Percentiles rank a stretch among this genome's conserved stretches.
phyloP scores from a whole-genome alignment of 2,329 filamentous ascomycete species.

The Arachnomyces sp. region DNA sequence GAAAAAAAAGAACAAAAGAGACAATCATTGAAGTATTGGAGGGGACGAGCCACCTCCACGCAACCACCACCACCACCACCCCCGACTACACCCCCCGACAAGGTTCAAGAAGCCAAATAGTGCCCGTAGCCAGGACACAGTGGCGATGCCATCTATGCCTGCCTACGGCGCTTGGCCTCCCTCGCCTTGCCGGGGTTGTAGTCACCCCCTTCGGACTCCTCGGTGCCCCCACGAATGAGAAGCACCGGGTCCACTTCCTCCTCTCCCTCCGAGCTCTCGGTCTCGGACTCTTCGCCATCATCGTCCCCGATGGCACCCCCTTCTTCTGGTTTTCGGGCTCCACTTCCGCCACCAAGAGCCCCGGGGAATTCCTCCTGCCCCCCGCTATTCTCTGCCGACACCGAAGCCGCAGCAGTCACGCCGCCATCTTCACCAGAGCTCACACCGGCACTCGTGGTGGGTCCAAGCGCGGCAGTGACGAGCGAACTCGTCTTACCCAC shows the following conservation, averaged over 20 bases:
- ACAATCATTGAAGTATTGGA: not conserved
- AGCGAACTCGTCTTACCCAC: slow-evolving; percentile 33
- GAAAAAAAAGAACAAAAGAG: not conserved
- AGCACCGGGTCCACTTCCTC: slow-evolving; percentile 3
- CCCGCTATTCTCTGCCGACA: slow-evolving; percentile 11
- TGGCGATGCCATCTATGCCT: slow-evolving; percentile 3
- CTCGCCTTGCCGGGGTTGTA: slow-evolving; percentile 15
- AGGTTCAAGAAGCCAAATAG: slow-evolving; percentile 1
- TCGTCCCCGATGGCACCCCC: slow-evolving; percentile 8
- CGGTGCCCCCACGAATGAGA: slow-evolving; percentile 20
- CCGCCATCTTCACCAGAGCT: slow-evolving; percentile 15
- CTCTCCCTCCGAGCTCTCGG: no score
- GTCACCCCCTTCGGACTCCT: slow-evolving; percentile 21
- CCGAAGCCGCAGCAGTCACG: not conserved
- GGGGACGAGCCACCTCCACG: not conserved
- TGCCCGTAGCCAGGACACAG: not conserved
- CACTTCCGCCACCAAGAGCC: not conserved
- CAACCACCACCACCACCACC: not conserved
- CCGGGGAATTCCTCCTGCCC: slow-evolving; percentile 8
- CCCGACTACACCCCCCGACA: not conserved
- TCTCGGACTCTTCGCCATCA: slow-evolving; percentile 2
- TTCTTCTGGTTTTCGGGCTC: slow-evolving; percentile 1
- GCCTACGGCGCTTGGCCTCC: slow-evolving; percentile 15
- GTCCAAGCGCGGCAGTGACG: slow-evolving; percentile 29
- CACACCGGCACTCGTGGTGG: slow-evolving; percentile 19